Evolutionary conservation across 1,284 basidiomycete species (phyloP).

Genomic region (Porphyrellus sp.): DNA sequence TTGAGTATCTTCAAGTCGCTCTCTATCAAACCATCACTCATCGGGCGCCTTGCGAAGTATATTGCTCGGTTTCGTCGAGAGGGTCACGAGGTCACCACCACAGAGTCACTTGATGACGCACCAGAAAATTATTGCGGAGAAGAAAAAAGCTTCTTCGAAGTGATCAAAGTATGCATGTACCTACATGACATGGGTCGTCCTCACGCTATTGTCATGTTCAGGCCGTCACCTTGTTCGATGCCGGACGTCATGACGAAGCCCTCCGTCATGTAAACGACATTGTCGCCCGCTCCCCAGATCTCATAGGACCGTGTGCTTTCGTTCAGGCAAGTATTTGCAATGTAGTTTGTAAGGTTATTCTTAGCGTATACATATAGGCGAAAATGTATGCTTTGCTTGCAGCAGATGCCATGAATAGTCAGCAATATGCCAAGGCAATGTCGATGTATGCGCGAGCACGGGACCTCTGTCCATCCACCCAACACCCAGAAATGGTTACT

Average conservation of each 20-base stretch:
- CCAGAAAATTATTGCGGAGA: background rate
- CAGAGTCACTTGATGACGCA: conserved; percentile 3
- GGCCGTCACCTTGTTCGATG: conserved; percentile 17
- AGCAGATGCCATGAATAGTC: conserved; percentile 1
- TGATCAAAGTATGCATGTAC: conserved; percentile 20
- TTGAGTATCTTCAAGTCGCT: conserved; percentile 11
- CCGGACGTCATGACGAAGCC: conserved; percentile 2
- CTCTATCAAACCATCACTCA: conserved; percentile 2
- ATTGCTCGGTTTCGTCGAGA: background rate
- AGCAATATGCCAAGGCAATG: conserved; percentile 1
- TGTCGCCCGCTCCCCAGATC: conserved; percentile 1
- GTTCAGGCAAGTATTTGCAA: conserved; percentile 11
- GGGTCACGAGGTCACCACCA: conserved; percentile 2
- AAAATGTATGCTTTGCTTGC: conserved; percentile 17
- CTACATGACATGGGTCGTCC: background rate
- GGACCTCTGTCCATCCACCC: conserved; percentile 11
- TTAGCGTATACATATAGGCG: conserved; percentile 11
- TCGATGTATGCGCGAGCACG: conserved; percentile 5
- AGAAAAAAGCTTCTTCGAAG: conserved; percentile 10
- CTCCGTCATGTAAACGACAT: conserved; percentile 4
- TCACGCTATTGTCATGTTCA: background rate
- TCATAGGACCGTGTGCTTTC: conserved; percentile 4
- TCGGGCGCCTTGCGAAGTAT: conserved; percentile 13
- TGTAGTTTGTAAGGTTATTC: background rate
- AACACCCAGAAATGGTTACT: conserved; percentile 2